Percentiles rank a stretch among this genome's conserved stretches.
Evolutionary conservation across 2,329 filamentous ascomycete species (phyloP).

Genomic region (Metarhizium rileyi): DNA sequence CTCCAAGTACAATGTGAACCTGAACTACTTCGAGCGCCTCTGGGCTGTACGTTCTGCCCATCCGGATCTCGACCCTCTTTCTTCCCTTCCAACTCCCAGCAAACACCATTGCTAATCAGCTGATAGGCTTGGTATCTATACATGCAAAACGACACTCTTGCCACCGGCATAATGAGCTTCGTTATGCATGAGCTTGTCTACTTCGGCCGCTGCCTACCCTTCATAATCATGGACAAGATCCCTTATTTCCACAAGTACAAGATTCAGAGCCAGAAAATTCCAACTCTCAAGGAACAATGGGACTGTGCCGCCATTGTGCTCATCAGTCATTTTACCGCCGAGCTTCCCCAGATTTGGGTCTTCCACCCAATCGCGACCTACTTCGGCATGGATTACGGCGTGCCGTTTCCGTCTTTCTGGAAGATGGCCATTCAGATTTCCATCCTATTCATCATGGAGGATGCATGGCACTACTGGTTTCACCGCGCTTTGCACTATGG

Average conservation of each 20-base stretch:
- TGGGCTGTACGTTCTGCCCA: slow-evolving; percentile 57
- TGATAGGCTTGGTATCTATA: slow-evolving; percentile 78
- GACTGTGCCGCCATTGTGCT: slow-evolving; percentile 89
- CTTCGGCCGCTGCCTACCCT: slow-evolving; percentile 84
- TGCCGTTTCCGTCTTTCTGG: slow-evolving; percentile 77
- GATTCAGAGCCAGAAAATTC: slow-evolving; percentile 83
- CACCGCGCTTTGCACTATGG: slow-evolving; percentile 92
- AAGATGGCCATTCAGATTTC: slow-evolving; percentile 88
- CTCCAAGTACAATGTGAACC: slow-evolving; percentile 67
- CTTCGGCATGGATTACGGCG: slow-evolving; percentile 77
- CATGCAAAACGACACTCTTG: slow-evolving; percentile 96
- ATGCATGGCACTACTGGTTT: slow-evolving; percentile 97
- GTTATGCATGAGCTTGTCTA: slow-evolving; percentile 89
- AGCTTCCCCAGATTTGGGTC: slow-evolving; percentile 96
- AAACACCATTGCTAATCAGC: slow-evolving; percentile 1
- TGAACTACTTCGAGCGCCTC: slow-evolving; percentile 78
- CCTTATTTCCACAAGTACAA: slow-evolving; percentile 89
- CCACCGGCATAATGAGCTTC: slow-evolving; percentile 97
- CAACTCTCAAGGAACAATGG: slow-evolving; percentile 88
- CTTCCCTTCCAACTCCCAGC: background rate
- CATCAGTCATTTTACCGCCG: slow-evolving; percentile 92
- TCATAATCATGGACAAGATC: slow-evolving; percentile 83
- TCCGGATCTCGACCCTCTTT: background rate
- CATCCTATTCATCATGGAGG: slow-evolving; percentile 91
- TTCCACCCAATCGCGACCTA: slow-evolving; percentile 96